Conservation (phyloP, 805 yeast species). For the Blastobotrys parvus region DNA sequence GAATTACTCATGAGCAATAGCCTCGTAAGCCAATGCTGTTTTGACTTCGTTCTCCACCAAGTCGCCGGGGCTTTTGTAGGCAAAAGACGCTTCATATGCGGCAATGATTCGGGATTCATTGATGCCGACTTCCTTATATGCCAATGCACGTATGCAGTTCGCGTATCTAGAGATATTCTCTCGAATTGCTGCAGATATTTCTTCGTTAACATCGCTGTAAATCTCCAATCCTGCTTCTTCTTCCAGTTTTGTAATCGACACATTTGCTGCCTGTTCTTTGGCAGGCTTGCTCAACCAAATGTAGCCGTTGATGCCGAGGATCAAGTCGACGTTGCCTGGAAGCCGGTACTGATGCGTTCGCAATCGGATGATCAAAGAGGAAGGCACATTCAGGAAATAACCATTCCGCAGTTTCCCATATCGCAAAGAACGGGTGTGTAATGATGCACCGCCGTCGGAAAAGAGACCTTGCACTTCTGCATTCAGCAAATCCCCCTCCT, state of each 20-base stretch:
- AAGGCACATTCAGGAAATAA: slow-evolving; percentile 68
- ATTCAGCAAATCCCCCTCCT: slow-evolving; percentile 91
- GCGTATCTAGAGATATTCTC: slow-evolving; percentile 76
- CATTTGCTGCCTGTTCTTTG: slow-evolving; percentile 25
- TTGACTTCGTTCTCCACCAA: slow-evolving; percentile 65
- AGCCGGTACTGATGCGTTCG: slow-evolving; percentile 79
- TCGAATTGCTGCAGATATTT: slow-evolving; percentile 51
- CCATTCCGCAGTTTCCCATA: slow-evolving; percentile 96
- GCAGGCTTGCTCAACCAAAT: slow-evolving; percentile 79
- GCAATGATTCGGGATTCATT: slow-evolving; percentile 69
- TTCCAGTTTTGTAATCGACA: slow-evolving; percentile 73
- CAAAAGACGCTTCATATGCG: slow-evolving; percentile 87
- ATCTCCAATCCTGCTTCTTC: slow-evolving; percentile 89
- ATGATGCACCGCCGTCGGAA: slow-evolving; percentile 84
- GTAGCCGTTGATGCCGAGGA: slow-evolving; percentile 91
- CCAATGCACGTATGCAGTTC: slow-evolving; percentile 73
- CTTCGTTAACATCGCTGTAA: slow-evolving; percentile 81
- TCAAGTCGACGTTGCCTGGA: slow-evolving; percentile 90
- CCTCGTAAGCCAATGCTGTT: slow-evolving; percentile 64
- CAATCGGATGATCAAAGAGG: slow-evolving; percentile 73
- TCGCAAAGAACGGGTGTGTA: slow-evolving; percentile 91
- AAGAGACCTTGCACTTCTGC: slow-evolving; percentile 92
- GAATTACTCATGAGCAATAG: slow-evolving; percentile 43
- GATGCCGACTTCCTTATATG: slow-evolving; percentile 79
- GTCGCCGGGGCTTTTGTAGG: slow-evolving; percentile 60